Evolutionary conservation across 306 rosid species (phyloP).

Genomic region (Casuarina cunninghamiana): DNA sequence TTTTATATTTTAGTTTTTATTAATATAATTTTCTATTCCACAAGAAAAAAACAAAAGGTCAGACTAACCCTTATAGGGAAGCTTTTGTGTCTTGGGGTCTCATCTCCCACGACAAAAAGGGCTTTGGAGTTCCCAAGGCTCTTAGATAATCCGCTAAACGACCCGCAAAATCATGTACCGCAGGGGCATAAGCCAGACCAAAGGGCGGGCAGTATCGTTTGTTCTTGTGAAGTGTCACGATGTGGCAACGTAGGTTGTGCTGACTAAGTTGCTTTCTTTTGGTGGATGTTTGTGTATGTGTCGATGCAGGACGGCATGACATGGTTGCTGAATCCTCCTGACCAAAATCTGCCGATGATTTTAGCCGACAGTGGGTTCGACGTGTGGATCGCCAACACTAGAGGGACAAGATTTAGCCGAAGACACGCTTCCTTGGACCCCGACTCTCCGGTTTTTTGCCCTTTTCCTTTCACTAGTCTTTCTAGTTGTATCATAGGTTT

Average conservation of each 20-base stretch:
- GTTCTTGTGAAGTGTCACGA: not conserved
- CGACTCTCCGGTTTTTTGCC: conserved; percentile 28
- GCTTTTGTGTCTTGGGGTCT: no score
- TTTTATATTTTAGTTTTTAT: no score
- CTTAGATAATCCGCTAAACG: not conserved
- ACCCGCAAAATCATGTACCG: conserved; percentile 28
- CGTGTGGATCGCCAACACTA: conserved; percentile 82
- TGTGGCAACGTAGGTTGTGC: not conserved
- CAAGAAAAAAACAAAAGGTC: no score
- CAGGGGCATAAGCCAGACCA: not conserved
- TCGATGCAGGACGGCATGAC: conserved; percentile 67
- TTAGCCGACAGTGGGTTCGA: conserved; percentile 79
- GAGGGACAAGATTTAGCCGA: conserved; percentile 85
- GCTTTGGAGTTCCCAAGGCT: no score
- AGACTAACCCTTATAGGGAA: no score
- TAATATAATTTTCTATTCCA: no score
- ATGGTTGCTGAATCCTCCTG: conserved; percentile 75
- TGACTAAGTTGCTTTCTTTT: not conserved
- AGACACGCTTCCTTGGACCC: conserved; percentile 57
- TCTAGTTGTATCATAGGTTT: not conserved
- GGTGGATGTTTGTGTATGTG: not conserved
- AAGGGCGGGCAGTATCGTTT: not conserved
- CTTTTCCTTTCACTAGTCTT: not conserved
- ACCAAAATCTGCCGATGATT: conserved; percentile 71
- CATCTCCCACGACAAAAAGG: no score